A percentile compares a stretch with the other conserved stretches of the same genome.
Evolutionary conservation across 73 alveolate genomes (phyloP).

Genomic region (Uronychia binucleata): DNA sequence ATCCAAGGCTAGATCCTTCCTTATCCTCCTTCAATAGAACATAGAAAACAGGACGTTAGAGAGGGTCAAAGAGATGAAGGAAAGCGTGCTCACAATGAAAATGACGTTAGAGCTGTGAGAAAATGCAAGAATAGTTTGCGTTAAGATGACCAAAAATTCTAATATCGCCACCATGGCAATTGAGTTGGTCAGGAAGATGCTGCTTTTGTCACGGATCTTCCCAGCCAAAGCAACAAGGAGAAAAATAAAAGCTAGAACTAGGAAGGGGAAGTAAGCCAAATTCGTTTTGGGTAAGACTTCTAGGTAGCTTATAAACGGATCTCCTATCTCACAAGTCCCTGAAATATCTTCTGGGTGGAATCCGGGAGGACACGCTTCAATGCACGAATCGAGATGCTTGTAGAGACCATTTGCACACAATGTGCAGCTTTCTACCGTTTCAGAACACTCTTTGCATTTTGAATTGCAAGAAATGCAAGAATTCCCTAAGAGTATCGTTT

Average conservation of each 20-base stretch:
- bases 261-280: constrained; percentile 5
- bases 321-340: not conserved
- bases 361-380: constrained; percentile 9
- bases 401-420: constrained; percentile 8
- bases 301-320: not conserved
- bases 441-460: not conserved
- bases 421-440: not conserved
- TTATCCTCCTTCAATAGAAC: too few species aligned
- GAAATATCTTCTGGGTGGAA: not conserved
- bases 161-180: too few species aligned
- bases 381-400: not conserved
- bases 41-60: too few species aligned
- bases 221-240: not conserved
- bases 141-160: too few species aligned
- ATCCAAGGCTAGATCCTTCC: too few species aligned
- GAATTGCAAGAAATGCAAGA: not conserved
- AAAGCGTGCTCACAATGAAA: too few species aligned
- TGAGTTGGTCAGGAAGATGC: too few species aligned
- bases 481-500: not conserved
- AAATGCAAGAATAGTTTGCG: too few species aligned
- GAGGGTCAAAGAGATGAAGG: too few species aligned
- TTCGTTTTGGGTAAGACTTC: not conserved
- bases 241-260: not conserved
- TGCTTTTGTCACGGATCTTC: not conserved
- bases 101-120: too few species aligned